These are phyloP conservation scores for Fraxinus cuspidata DNA, from an alignment of 257 asterid species.

Conservation along the genomic window DNA sequence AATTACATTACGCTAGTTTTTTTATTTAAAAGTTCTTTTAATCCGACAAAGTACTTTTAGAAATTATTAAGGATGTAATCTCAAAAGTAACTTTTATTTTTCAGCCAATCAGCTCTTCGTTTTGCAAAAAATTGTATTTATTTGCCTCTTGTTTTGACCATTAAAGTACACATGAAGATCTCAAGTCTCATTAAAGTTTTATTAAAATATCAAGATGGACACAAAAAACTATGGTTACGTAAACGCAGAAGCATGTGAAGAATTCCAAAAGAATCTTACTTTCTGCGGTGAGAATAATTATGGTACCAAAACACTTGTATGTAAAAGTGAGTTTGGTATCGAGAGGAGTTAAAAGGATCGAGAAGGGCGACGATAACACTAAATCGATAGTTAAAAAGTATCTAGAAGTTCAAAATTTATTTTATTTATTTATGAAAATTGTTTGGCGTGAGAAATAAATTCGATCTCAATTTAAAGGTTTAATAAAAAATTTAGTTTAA, in stretches of 20 bases:
- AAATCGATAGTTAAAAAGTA: too few species aligned
- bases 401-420: too few species aligned
- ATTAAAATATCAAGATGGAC: slow-evolving; percentile 24
- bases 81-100: neutral
- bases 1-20: too few species aligned
- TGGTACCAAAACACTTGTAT: slow-evolving; percentile 3
- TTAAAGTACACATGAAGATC: slow-evolving; percentile 29
- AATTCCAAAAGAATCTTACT: slow-evolving; percentile 48
- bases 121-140: slow-evolving; percentile 20
- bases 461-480: too few species aligned
- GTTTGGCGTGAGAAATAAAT: too few species aligned
- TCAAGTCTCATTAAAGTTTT: slow-evolving; percentile 15
- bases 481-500: too few species aligned
- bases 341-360: too few species aligned
- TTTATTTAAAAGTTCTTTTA: too few species aligned
- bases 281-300: slow-evolving; percentile 30
- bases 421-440: too few species aligned
- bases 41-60: too few species aligned
- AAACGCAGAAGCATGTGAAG: slow-evolving; percentile 41
- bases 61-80: too few species aligned
- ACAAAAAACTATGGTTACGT: neutral
- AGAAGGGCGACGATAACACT: too few species aligned
- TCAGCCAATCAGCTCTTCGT: neutral
- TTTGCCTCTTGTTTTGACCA: slow-evolving; percentile 35
- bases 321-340: neutral